A percentile compares a stretch with the other conserved stretches of the same genome.
These are phyloP conservation scores for Solanum ossicruentum DNA, from an alignment of 257 asterid genomes.

Conservation along the genomic window DNA sequence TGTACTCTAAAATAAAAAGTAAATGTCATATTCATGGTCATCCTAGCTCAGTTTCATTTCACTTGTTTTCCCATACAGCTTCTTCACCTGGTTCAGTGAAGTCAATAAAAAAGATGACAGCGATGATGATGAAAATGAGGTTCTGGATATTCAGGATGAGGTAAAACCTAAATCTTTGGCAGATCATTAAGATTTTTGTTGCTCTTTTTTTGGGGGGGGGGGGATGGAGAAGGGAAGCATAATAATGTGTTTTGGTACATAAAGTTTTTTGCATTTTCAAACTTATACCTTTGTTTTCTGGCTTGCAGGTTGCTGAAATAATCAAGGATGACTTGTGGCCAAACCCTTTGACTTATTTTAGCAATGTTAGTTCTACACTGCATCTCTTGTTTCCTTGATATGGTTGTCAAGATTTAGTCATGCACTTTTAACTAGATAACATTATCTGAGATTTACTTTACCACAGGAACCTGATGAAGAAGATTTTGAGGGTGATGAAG, in stretches of 20 bases:
- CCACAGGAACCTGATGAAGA: constrained; percentile 54
- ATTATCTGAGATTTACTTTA: neutral
- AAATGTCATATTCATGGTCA: neutral
- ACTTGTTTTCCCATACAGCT: constrained; percentile 36
- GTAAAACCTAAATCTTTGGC: constrained; percentile 14
- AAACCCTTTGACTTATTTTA: constrained; percentile 50
- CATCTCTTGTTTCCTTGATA: neutral
- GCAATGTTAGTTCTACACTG: constrained; percentile 19
- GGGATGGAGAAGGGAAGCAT: neutral
- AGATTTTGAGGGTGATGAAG: constrained; percentile 29
- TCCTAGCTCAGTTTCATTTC: neutral
- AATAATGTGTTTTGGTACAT: neutral
- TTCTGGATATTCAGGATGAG: constrained; percentile 57
- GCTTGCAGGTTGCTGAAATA: constrained; percentile 60
- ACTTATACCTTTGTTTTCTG: neutral
- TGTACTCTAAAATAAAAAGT: neutral
- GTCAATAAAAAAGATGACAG: constrained; percentile 49
- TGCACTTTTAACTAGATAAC: neutral
- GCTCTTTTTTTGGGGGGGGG: neutral
- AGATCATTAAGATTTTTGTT: neutral
- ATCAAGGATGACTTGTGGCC: constrained; percentile 79
- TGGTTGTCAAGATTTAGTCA: neutral
- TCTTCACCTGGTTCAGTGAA: constrained; percentile 77
- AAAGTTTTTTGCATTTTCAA: neutral
- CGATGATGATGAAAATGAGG: constrained; percentile 33